Base-by-base conservation (phyloP, 2,329 filamentous ascomycete genomes). In the Pseudogymnoascus sp. region DNA sequence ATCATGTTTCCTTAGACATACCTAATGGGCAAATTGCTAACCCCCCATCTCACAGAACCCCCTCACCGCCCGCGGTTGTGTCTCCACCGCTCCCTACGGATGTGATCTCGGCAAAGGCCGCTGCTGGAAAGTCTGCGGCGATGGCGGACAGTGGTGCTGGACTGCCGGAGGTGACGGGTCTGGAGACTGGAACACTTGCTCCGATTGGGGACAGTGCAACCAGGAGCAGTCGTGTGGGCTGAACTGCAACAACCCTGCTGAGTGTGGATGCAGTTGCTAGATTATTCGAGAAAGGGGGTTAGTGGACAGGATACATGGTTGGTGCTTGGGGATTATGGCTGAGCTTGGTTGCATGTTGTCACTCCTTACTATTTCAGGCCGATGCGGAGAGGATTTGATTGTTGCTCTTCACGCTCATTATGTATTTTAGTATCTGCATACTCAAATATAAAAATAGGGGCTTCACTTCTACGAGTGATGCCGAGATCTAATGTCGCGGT, bases 81-180 rank as follows among this genome's bases (percentile, higher is more conserved):
- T 56, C 50, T 12, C n/a, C 3, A 56, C 1, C 5, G 25, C 50
- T 7, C 50, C 50, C 0, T 56, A 18, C 10, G 50, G 50, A 16
- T 56, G 50, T 12, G 92, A 97, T 72, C 86, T 92, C 5, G 92
- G 92, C 61, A 97, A 93, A 92, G 92, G 97, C 71, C 95, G 92
- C 66, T 97, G 93, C 74, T 94, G 97, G 75, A 94, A 99, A 78
- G 93, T 99, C 72, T 92, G 88, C 69, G 92, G 93, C 59, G 93
- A 95, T 79, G 92, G 88, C 71, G 92, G 92, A 63, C 92, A 97
- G 78, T 56, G 50, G 50, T 56, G 50, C 28, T 56, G 50, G 50
- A 56, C 50, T 33, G 50, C 50, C 14, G 11, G 11, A 5, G 50
- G 50, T 18, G 50, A 56, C 5, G 50, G 50, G 18, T 31, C 25